Base-by-base conservation (phyloP, 805 yeast genomes). In the Jamesozyma lodderae region DNA sequence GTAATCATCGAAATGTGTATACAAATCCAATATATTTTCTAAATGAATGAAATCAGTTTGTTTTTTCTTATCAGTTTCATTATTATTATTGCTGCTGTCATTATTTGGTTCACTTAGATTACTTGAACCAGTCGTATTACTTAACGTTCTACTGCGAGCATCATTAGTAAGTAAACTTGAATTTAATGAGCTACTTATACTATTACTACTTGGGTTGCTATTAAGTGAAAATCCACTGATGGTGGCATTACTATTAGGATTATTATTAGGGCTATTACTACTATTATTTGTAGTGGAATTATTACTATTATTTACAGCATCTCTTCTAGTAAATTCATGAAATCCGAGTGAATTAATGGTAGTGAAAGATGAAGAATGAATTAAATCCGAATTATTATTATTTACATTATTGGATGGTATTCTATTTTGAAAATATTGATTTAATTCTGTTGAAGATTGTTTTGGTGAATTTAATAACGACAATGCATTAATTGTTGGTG, bases 21-120 rank as follows among this genome's bases (percentile, higher is more conserved):
- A 55, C 8, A 55, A 37, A 4, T 53, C 56, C 11, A 55, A 35
- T n/a, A 51, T 43, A 33, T 51, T 53, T 27, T 42, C 46, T 16
- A 45, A 34, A 36, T 45, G 46, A 3, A 35, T 20, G 17, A 33
- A 24, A 28, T 34, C 44, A 13, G 31, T 26, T 22, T 21, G 30
- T 15, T 28, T 18, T 6, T 22, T 18, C 16, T 18, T n/a, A n/a
- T 35, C 31, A 17, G 19, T 14, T 9, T 21, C n/a, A n/a, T n/a
- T n/a, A n/a, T n/a, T 10, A 22, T 22, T 7, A 22, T 22, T 22
- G 24, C 10, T 8, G 14, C 13, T 26, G 13, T 26, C 14, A 11
- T 11, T 26, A 26, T 26, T 26, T 5, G 6, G 29, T 28, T 28
- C 16, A 16, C 6, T 7, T 16, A 13, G 15, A 28, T 35, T n/a